These are phyloP conservation scores for Mycena vulgaris DNA, from an alignment of 768 basidiomycete genomes.

Conservation along the genomic window DNA sequence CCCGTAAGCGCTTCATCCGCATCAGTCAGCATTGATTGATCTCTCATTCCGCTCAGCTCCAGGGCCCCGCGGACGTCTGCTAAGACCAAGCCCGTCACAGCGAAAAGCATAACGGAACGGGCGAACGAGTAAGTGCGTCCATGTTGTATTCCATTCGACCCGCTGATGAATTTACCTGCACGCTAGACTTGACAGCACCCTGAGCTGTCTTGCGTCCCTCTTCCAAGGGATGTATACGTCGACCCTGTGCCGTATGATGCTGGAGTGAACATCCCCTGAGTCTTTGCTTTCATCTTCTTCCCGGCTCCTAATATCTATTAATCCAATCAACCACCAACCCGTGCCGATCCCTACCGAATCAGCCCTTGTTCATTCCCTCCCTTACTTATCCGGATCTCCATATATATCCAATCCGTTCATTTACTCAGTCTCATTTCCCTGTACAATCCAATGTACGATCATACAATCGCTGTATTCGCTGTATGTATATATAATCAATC, in stretches of 20 bases:
- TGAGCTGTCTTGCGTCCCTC: slow-evolving; percentile 19
- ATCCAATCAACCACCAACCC: too few species aligned
- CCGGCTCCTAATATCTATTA: neutral
- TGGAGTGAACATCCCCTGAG: slow-evolving; percentile 24
- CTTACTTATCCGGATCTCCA: neutral
- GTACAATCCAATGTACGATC: neutral
- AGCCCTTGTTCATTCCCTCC: neutral
- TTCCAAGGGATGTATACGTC: slow-evolving; percentile 32
- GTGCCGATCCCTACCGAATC: neutral
- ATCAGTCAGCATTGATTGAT: neutral
- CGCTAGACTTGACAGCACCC: slow-evolving; percentile 3
- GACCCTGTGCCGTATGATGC: slow-evolving; percentile 32
- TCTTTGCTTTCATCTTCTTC: neutral
- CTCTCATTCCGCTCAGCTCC: neutral
- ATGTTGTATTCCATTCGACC: neutral
- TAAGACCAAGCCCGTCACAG: neutral
- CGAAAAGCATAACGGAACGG: neutral
- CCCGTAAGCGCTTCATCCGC: slow-evolving; percentile 13
- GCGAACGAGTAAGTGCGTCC: slow-evolving; percentile 6
- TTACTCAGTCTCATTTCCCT: neutral
- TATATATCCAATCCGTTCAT: neutral
- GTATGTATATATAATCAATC: neutral
- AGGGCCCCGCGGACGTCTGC: slow-evolving; percentile 7
- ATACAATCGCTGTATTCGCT: neutral
- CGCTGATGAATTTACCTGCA: neutral